Conservation (phyloP, 2,329 filamentous ascomycete species). For the Podosphaera fusca region DNA sequence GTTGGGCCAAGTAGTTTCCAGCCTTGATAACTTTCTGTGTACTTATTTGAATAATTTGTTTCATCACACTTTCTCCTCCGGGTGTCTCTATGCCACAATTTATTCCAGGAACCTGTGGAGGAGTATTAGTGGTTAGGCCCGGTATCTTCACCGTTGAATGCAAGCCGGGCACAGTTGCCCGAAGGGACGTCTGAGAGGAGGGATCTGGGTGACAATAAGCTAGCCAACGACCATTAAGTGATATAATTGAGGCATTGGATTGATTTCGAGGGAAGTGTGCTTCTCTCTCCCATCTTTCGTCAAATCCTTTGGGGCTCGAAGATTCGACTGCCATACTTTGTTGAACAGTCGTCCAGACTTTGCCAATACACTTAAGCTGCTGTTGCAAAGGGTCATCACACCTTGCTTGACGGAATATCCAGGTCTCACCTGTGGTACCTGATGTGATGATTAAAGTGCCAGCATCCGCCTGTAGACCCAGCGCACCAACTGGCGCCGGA, state of each 20-base stretch:
- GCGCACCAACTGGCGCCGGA: conserved; percentile 46
- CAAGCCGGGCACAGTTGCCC: conserved; percentile 38
- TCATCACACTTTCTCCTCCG: conserved; percentile 46
- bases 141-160: conserved; percentile 28
- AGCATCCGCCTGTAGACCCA: conserved; percentile 50
- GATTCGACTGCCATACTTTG: conserved; percentile 24
- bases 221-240: conserved; percentile 51
- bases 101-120: conserved; percentile 43
- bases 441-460: conserved; percentile 55
- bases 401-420: conserved; percentile 38
- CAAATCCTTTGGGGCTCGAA: conserved; percentile 4
- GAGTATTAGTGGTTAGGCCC: conserved; percentile 34
- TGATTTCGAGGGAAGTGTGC: conserved; percentile 16
- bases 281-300: conserved; percentile 5
- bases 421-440: conserved; percentile 68
- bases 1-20: conserved; percentile 57
- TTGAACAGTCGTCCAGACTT: conserved; percentile 78
- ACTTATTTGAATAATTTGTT: conserved; percentile 55
- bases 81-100: conserved; percentile 52
- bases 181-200: conserved; percentile 44
- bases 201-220: conserved; percentile 52
- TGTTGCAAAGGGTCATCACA: conserved; percentile 17
- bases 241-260: conserved; percentile 39
- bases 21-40: conserved; percentile 54
- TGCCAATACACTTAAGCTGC: conserved; percentile 42